Percentiles rank a stretch among this genome's conserved stretches.
These are phyloP conservation scores for Quercus alba DNA, from an alignment of 306 rosid species.

Conservation along the genomic window DNA sequence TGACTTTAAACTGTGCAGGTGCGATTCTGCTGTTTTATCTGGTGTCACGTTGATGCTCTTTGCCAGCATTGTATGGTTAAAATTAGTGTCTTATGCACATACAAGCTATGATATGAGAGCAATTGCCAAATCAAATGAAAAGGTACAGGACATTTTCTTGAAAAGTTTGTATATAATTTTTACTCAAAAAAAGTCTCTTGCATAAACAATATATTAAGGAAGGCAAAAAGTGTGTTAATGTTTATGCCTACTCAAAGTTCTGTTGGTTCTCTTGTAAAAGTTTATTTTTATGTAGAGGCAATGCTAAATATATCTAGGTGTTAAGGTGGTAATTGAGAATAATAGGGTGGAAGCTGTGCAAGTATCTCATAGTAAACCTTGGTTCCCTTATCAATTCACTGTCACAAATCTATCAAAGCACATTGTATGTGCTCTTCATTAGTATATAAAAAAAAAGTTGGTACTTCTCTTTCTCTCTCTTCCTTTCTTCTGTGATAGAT, in stretches of 20 bases:
- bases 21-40: slow-evolving; percentile 78
- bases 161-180: slow-evolving; percentile 17
- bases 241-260: neutral
- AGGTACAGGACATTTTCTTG: slow-evolving; percentile 49
- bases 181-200: slow-evolving; percentile 1
- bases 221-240: neutral
- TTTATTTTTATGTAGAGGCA: neutral
- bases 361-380: neutral
- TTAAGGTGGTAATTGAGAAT: neutral
- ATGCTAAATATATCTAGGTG: neutral
- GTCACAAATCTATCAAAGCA: slow-evolving; percentile 2
- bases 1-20: slow-evolving; percentile 47
- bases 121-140: slow-evolving; percentile 42
- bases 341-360: neutral
- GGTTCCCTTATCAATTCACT: neutral
- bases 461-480: neutral
- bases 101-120: slow-evolving; percentile 78
- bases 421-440: slow-evolving; percentile 17
- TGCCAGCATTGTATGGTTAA: slow-evolving; percentile 83
- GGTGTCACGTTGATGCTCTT: slow-evolving; percentile 83
- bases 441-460: slow-evolving; percentile 2
- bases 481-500: slow-evolving; percentile 12
- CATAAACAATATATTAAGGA: neutral
- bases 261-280: neutral
- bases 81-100: slow-evolving; percentile 87